A percentile compares a stretch with the other conserved stretches of the same genome.
These are phyloP conservation scores for Diphasiastrum complanatum DNA, from an alignment of 83 land plant genomes.

Conservation along the genomic window DNA sequence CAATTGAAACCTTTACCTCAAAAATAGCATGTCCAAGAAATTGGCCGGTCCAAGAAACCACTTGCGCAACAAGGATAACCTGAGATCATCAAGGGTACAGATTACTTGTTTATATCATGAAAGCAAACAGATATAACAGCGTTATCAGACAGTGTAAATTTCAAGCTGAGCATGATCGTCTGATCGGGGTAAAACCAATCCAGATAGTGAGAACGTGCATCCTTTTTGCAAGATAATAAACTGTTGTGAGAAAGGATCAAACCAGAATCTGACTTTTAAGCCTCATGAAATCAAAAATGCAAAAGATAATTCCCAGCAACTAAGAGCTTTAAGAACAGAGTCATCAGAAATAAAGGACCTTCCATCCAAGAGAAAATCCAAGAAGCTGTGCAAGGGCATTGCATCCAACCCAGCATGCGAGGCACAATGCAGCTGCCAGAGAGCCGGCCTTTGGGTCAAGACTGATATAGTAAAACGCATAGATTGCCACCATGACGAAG, in stretches of 20 bases:
- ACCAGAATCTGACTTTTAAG: too few relatives aligned
- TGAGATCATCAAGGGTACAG: too few relatives aligned
- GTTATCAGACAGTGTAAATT: too few relatives aligned
- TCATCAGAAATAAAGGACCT: slow-evolving; percentile 38
- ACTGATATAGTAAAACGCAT: slow-evolving; percentile 41
- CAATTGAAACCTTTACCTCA: too few relatives aligned
- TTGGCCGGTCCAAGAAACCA: slow-evolving; percentile 75
- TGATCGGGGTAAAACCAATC: too few relatives aligned
- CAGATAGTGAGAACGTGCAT: too few relatives aligned
- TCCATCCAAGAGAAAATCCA: slow-evolving; percentile 74
- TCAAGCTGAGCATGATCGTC: too few relatives aligned
- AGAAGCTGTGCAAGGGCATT: slow-evolving; percentile 46
- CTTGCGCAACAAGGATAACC: slow-evolving; percentile 59
- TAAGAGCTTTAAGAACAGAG: slow-evolving; percentile 7
- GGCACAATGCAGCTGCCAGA: slow-evolving; percentile 62
- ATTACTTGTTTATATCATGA: too few relatives aligned
- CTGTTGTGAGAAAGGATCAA: too few relatives aligned
- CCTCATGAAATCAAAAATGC: neutral
- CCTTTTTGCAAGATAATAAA: too few relatives aligned
- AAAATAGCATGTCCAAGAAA: slow-evolving; percentile 87
- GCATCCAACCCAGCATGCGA: slow-evolving; percentile 71
- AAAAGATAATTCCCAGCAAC: neutral
- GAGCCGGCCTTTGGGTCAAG: slow-evolving; percentile 72
- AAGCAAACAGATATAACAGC: too few relatives aligned
- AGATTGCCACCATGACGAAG: slow-evolving; percentile 45